Base-by-base conservation (phyloP, 768 basidiomycete species). In the Lanmaoa rubissima region DNA sequence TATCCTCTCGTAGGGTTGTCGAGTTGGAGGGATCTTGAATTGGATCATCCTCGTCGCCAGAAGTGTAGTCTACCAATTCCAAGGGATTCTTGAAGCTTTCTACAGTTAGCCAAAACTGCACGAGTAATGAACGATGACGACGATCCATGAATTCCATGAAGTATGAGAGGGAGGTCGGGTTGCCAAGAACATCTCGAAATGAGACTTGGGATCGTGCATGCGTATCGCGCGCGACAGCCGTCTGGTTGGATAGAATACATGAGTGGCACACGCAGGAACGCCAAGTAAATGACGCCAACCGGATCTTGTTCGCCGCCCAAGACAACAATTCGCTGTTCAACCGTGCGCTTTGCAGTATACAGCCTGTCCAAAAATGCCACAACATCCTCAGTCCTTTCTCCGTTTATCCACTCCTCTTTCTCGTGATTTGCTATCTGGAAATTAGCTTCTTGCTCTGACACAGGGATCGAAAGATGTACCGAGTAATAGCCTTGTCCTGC, bases 101-200 rank as follows among this genome's bases (percentile, higher is more conserved):
- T 3, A 98, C 92, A 0, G 94, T 93, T 1, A 98, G 78, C 96
- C 96, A 98, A 73, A 98, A 99, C 61, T 98, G 96, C 4, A 97
- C 92, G 11, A 93, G 83, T 13, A 92, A 67, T 13, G 94, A 90
- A 32, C 89, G 84, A 57, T 85, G 81, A 9, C 90, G 83, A 14
- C 97, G 83, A 63, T 98, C 97, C 92, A 98, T 95, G 65, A 92
- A 97, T 75, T 99, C 97, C 87, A 98, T 94, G 75, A 96, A 92
- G 69, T 97, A 96, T 2, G 92, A 93, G 3, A 98, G 80, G 0
- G 94, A 93, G 38, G 86, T 88, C 0, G 96, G 95, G 62, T 93
- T 94, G 24, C 86, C 77, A 4, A 99, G 83, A 49, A 98, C 81
- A 51, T 93, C 89, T 39, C 90, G 83, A 5, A 96, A 78, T 0